Conservation (phyloP, 108 stramenopile species). For the Nitzschia sp. region DNA sequence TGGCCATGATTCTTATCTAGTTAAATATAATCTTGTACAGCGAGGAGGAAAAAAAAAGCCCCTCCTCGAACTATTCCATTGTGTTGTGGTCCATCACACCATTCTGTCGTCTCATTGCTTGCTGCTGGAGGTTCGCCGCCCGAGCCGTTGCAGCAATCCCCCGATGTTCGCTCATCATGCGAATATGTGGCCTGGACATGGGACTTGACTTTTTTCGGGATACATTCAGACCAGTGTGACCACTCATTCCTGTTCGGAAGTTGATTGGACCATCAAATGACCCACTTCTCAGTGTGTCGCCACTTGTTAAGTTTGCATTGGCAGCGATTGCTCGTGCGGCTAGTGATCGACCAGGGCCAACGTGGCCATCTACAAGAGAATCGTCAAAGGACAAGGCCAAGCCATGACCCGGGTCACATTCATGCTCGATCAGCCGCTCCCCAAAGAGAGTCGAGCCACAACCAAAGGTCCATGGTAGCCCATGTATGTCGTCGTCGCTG, state of each 20-base stretch:
- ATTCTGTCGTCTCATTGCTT: not conserved
- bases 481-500: conserved; percentile 29
- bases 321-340: conserved; percentile 6
- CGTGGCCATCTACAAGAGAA: conserved; percentile 6
- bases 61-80: not conserved
- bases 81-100: not conserved
- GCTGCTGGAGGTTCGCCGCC: not conserved
- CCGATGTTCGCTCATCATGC: conserved; percentile 48
- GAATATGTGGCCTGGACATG: conserved; percentile 13
- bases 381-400: conserved; percentile 28
- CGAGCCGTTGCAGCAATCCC: conserved; percentile 18
- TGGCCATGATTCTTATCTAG: no score
- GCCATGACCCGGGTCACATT: conserved; percentile 1
- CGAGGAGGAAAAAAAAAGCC: not conserved
- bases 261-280: conserved; percentile 43
- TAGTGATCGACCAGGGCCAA: not conserved
- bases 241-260: conserved; percentile 58
- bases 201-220: conserved; percentile 23
- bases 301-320: not conserved
- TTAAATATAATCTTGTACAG: not conserved
- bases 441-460: conserved; percentile 39
- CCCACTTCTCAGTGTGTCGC: conserved; percentile 25
- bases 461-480: conserved; percentile 28
- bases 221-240: conserved; percentile 34
- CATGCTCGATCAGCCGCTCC: conserved; percentile 33